These are phyloP conservation scores for Xylaria sp. DNA, from an alignment of 2,329 filamentous ascomycete species.

Conservation along the genomic window DNA sequence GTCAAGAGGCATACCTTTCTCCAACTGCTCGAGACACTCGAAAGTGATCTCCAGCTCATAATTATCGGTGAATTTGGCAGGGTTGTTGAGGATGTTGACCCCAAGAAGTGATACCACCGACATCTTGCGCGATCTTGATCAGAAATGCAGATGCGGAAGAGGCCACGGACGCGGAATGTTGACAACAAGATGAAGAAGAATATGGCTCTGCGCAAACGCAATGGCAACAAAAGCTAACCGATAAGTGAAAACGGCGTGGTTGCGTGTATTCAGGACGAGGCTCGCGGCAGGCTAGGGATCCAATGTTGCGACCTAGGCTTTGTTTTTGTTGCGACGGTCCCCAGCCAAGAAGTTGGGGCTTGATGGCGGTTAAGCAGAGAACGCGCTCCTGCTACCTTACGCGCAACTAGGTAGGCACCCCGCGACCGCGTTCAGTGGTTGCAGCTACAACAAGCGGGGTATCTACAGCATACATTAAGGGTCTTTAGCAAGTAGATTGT, in stretches of 20 bases:
- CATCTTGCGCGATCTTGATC: constrained; percentile 58
- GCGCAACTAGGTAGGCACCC: neutral
- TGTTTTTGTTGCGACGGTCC: constrained; percentile 17
- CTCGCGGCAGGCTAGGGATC: neutral
- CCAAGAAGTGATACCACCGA: constrained; percentile 95
- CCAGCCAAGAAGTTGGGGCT: neutral
- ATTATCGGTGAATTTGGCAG: constrained; percentile 87
- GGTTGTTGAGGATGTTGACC: constrained; percentile 96
- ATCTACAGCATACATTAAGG: neutral
- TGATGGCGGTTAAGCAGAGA: constrained; percentile 11
- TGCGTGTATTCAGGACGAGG: neutral
- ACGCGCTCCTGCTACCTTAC: constrained; percentile 22
- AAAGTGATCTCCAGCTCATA: constrained; percentile 99
- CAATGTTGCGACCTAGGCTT: neutral
- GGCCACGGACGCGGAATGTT: neutral
- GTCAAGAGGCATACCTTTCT: constrained; percentile 70
- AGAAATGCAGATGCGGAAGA: constrained; percentile 2
- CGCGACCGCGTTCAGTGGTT: constrained; percentile 41
- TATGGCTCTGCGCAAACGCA: neutral
- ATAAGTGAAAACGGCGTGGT: neutral
- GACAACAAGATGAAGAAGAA: neutral
- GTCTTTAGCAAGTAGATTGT: neutral
- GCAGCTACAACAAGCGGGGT: constrained; percentile 29
- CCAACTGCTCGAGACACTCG: constrained; percentile 91
- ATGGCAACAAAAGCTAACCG: neutral